Conservation (phyloP, 2,329 filamentous ascomycete species). For the Mycocentrospora acerina region DNA sequence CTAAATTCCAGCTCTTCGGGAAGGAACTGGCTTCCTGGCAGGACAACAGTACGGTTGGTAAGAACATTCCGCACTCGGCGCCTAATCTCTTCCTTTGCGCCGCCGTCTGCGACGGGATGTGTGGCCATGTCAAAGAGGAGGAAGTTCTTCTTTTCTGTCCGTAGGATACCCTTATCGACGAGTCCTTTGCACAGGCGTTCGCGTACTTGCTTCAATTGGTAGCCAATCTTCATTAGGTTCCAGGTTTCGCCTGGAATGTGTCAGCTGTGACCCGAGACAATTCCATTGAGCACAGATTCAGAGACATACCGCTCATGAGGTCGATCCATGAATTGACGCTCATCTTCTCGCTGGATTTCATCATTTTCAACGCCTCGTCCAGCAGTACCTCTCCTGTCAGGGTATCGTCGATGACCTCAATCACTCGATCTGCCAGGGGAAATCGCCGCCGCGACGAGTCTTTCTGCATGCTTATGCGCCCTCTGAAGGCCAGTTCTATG, state of each 20-base stretch:
- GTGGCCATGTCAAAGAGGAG: constrained; percentile 99
- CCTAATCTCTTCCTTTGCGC: constrained; percentile 96
- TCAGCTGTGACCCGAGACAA: constrained; percentile 19
- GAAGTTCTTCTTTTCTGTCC: constrained; percentile 99
- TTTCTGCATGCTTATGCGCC: constrained; percentile 97
- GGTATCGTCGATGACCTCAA: constrained; percentile 96
- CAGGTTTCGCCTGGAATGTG: constrained; percentile 81
- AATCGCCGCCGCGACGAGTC: constrained; percentile 90
- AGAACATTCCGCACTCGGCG: constrained; percentile 89
- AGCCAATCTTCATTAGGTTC: constrained; percentile 99
- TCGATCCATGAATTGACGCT: constrained; percentile 99
- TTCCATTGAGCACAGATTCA: background rate
- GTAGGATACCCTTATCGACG: constrained; percentile 97
- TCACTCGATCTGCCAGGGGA: constrained; percentile 86
- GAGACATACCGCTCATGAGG: constrained; percentile 84
- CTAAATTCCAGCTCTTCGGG: constrained; percentile 94
- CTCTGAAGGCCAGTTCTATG: constrained; percentile 92
- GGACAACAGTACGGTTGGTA: constrained; percentile 89
- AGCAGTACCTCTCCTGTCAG: constrained; percentile 95
- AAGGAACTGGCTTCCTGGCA: constrained; percentile 82
- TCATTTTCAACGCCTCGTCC: constrained; percentile 99
- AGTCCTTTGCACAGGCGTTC: constrained; percentile 96
- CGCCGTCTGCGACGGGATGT: constrained; percentile 92
- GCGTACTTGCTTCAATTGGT: constrained; percentile 98
- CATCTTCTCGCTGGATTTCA: constrained; percentile 99